Percentiles rank a stretch among this genome's conserved stretches.
These are phyloP conservation scores for Mycena galericulata DNA, from an alignment of 768 basidiomycete species.

Conservation along the genomic window DNA sequence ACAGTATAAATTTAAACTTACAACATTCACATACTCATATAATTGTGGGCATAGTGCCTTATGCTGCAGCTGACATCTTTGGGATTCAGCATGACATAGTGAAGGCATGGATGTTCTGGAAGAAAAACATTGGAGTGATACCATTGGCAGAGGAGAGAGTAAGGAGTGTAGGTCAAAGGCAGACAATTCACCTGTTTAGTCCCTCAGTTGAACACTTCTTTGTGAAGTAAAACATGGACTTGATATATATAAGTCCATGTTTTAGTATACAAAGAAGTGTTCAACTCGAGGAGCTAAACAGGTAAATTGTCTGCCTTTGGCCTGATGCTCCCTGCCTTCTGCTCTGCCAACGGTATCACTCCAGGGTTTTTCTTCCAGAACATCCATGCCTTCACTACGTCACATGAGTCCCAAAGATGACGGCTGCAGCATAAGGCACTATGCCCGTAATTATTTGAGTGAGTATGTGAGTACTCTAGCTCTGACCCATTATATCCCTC, in stretches of 20 bases:
- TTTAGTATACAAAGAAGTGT: too few species aligned
- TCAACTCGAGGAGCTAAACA: too few species aligned
- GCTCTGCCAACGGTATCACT: too few species aligned
- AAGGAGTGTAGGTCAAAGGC: neutral
- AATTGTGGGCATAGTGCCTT: neutral
- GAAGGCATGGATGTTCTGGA: constrained; percentile 18
- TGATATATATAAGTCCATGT: too few species aligned
- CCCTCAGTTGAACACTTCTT: too few species aligned
- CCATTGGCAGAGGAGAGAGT: too few species aligned
- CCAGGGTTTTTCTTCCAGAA: constrained; percentile 1
- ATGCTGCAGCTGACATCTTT: constrained; percentile 4
- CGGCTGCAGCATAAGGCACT: constrained; percentile 4
- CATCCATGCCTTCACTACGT: constrained; percentile 15
- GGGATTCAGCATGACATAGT: constrained; percentile 13
- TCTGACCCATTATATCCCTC: too few species aligned
- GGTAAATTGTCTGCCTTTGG: neutral
- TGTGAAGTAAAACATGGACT: too few species aligned
- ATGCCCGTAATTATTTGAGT: neutral
- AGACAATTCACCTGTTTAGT: neutral
- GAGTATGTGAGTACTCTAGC: neutral
- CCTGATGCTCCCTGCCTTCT: neutral
- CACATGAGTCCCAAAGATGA: constrained; percentile 9
- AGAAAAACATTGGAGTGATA: neutral
- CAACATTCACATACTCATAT: neutral
- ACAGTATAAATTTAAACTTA: neutral